Evolutionary conservation across 73 alveolate genomes (phyloP), one percentile per base, ranked within the genome.

Genomic region (Tetrahymena borealis): DNA sequence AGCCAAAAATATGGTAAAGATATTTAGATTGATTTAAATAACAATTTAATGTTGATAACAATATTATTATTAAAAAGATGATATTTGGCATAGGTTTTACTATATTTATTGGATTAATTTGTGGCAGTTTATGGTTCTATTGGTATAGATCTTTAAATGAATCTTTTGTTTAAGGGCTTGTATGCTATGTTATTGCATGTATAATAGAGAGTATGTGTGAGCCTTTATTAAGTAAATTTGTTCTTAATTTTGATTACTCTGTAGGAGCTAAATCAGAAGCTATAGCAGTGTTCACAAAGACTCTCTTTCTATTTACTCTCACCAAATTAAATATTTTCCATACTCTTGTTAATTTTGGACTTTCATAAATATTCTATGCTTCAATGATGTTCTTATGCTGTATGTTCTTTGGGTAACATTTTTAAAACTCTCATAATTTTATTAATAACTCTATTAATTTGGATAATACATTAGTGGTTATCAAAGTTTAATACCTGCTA

Each of bases 191-290:
- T 5, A 11, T 92, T 7, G 42, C 95, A 11, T 91, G 92, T 38
- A 42, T 92, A n/a, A 92, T 92, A 18, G 95, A 92, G 32, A 91
- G 95, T 33, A 60, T 78, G 31, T 77, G 92, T 7, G 95, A 92
- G 38, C 92, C 92, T 0, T 78, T 39, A 38, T 38, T 90, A 32
- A 91, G 90, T 10, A 18, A 92, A 39, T 92, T 40, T 42, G 38
- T 92, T 24, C 38, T 78, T 20, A 31, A 77, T 39, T 78, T 92
- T 7, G 35, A 92, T 78, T 92, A 78, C 37, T 42, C 90, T 2
- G 90, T 78, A 11, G 39, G 90, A 24, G 95, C 95, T 11, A 78
- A 78, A 78, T 91, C 92, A 35, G 95, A 92, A 31, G 90, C 90
- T 4, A 78, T 92, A 18, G 95, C 92, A 20, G 95, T 92, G 1